phyloP scores from a whole-genome alignment of 2,329 filamentous ascomycete genomes.

The Rutstroemia sp. region DNA sequence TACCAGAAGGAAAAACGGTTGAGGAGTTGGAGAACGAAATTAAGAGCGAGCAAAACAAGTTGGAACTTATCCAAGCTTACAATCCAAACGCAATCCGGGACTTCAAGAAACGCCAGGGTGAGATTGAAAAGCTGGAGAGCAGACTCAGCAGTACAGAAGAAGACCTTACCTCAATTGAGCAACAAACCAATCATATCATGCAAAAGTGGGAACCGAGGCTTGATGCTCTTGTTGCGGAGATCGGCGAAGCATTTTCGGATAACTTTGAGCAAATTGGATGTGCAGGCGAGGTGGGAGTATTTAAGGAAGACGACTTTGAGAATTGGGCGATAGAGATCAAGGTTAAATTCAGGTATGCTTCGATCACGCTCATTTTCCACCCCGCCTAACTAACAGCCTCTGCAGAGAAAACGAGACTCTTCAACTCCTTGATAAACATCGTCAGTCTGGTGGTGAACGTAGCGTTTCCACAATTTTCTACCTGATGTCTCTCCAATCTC shows the following conservation, averaged over 20 bases:
- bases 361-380: neutral
- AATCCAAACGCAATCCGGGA: conserved; percentile 70
- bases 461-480: conserved; percentile 98
- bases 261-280: conserved; percentile 94
- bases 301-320: conserved; percentile 91
- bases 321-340: conserved; percentile 90
- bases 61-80: conserved; percentile 73
- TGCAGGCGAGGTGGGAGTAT: conserved; percentile 79
- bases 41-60: conserved; percentile 61
- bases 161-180: conserved; percentile 47
- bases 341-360: conserved; percentile 79
- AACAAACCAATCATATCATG: conserved; percentile 58
- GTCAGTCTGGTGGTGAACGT: conserved; percentile 92
- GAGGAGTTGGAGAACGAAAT: conserved; percentile 69
- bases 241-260: conserved; percentile 84
- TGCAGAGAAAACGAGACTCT: conserved; percentile 70
- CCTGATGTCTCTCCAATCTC: conserved; percentile 92
- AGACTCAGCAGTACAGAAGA: conserved; percentile 49
- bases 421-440: conserved; percentile 79
- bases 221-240: conserved; percentile 68
- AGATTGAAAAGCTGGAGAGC: conserved; percentile 59
- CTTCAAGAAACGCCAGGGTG: conserved; percentile 63
- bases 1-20: conserved; percentile 43
- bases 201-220: conserved; percentile 76
- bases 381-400: conserved; percentile 9